Base-by-base conservation (phyloP, 2,329 filamentous ascomycete species). In the Exophiala viscosa region DNA sequence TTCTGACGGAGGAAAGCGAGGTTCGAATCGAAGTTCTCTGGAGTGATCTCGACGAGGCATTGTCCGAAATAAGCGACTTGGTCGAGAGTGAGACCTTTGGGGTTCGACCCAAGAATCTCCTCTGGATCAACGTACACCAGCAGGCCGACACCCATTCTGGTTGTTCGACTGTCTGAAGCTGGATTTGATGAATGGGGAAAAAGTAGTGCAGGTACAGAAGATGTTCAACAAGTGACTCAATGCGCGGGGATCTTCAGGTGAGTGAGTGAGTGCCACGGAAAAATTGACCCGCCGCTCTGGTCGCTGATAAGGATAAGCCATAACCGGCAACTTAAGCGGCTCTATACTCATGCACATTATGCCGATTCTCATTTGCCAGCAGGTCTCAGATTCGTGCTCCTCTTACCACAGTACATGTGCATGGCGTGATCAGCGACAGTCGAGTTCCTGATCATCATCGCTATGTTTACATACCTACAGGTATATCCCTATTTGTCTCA, bases 31-130 rank as follows among this genome's bases (percentile, higher is more conserved):
- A 79, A 65, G 17, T 70, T 70, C 8, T 74, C 69, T 44, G 76
- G 70, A 14, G 76, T 76, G 51, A 79, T 75, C 59, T 72, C 74
- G 50, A 81, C 70, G 62, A 82, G 78, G 52, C 83, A 76, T 52
- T 76, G 76, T 59, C 80, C 80, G 48, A 85, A 73, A 66, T 80
- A 83, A 31, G 81, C 76, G 58, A 86, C 75, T 55, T 76, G 71
- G 53, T 78, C 71, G 42, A 78, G 67, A 44, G 72, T 69, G 50
- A 84, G 74, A 52, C 80, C 80, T 48, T 73, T 70, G 36, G 74
- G 62, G 4, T 49, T 45, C 8, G 48, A n/a, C n/a, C 13, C 31
- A 20, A 54, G 48, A 34, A 59, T 60, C 18, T 48, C 51, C 45
- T 53, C 50, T 23, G 58, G 55, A 36, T 59, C 51, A 33, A 60